phyloP scores from a whole-genome alignment of 768 basidiomycete genomes.

The Kwoniella botswanensis region DNA sequence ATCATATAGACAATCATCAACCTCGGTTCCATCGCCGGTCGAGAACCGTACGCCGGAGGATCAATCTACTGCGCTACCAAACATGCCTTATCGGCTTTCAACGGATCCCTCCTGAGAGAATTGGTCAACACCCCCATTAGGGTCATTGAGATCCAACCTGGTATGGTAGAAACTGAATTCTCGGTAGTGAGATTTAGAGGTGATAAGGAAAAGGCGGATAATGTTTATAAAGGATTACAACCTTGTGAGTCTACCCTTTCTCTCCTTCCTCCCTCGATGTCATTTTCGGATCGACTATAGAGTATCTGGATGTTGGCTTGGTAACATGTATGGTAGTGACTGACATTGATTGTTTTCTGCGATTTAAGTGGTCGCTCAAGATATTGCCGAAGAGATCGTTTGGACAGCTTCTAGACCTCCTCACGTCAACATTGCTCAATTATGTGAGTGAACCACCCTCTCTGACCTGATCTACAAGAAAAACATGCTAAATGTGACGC shows the following conservation, averaged over 20 bases:
- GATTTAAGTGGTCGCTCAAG: slow-evolving; percentile 79
- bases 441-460: slow-evolving; percentile 34
- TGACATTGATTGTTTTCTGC: no score
- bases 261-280: background rate
- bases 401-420: slow-evolving; percentile 92
- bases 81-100: slow-evolving; percentile 77
- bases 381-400: slow-evolving; percentile 97
- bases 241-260: slow-evolving; percentile 66
- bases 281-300: no score
- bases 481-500: background rate
- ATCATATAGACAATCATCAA: slow-evolving; percentile 77
- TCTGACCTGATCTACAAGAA: no score
- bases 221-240: slow-evolving; percentile 86
- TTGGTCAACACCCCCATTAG: slow-evolving; percentile 90
- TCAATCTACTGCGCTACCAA: slow-evolving; percentile 88
- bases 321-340: no score
- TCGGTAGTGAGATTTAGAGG: slow-evolving; percentile 88
- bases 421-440: slow-evolving; percentile 76
- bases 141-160: slow-evolving; percentile 93
- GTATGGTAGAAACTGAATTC: slow-evolving; percentile 89
- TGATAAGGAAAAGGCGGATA: slow-evolving; percentile 77
- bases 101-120: slow-evolving; percentile 77
- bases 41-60: slow-evolving; percentile 83
- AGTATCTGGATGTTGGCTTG: no score
- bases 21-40: slow-evolving; percentile 88